Conservation (phyloP, 495 filamentous ascomycete species). For the Monascus purpureus region DNA sequence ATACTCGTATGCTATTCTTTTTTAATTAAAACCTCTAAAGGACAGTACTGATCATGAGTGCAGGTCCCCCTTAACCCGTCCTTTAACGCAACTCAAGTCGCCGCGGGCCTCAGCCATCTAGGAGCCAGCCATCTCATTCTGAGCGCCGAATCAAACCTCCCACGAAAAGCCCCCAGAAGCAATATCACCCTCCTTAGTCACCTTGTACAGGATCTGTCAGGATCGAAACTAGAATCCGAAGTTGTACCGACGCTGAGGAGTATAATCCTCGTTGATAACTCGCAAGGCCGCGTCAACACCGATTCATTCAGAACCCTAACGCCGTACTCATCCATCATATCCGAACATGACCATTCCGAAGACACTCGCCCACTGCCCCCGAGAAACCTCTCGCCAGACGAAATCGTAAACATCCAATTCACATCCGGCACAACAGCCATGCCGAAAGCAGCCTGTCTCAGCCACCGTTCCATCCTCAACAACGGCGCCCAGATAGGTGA, state of each 20-base stretch:
- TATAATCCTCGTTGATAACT: constrained; percentile 75
- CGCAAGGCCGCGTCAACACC: constrained; percentile 40
- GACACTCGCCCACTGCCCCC: constrained; percentile 27
- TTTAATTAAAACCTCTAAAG: background rate
- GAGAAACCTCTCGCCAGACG: constrained; percentile 43
- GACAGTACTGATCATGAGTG: too few species aligned
- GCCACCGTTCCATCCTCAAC: constrained; percentile 75
- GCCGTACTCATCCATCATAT: constrained; percentile 32
- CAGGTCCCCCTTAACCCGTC: constrained; percentile 82
- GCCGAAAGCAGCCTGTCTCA: constrained; percentile 87
- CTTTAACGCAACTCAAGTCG: constrained; percentile 70
- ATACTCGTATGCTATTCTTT: constrained; percentile 48
- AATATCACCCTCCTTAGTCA: constrained; percentile 57
- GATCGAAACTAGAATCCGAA: constrained; percentile 42
- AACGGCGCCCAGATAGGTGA: constrained; percentile 73
- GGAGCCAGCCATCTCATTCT: constrained; percentile 65
- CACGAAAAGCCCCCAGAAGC: constrained; percentile 62
- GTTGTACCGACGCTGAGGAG: constrained; percentile 52
- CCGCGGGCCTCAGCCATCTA: constrained; percentile 65
- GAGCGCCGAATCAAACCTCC: constrained; percentile 70
- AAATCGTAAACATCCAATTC: constrained; percentile 92
- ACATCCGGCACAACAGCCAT: constrained; percentile 82
- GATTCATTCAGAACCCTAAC: constrained; percentile 32
- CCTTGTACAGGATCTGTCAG: constrained; percentile 46
- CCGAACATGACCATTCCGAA: constrained; percentile 36